These are phyloP conservation scores for Mycosarcoma mackinlayi DNA, from an alignment of 1,284 basidiomycete species.

Conservation along the genomic window DNA sequence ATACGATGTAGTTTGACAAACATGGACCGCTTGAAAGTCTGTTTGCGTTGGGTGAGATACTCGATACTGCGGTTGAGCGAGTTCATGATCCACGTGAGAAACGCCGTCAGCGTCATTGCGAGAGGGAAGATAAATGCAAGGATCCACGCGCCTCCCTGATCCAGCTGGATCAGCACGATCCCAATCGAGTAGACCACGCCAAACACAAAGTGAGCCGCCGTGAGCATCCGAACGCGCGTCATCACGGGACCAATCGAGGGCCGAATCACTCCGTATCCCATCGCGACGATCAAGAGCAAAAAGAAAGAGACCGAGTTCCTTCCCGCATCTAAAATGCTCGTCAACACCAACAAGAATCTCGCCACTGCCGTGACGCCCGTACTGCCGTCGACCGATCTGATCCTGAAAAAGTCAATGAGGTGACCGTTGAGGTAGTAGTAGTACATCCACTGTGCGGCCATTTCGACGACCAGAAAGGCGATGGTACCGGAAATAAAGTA, in stretches of 20 bases:
- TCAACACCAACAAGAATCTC: constrained; percentile 59
- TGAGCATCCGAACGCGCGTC: constrained; percentile 80
- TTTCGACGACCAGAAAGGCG: constrained; percentile 89
- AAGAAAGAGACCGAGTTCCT: constrained; percentile 95
- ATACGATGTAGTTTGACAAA: constrained; percentile 80
- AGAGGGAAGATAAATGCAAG: constrained; percentile 81
- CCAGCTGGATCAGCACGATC: constrained; percentile 76
- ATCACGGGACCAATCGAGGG: constrained; percentile 83
- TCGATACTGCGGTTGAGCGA: constrained; percentile 62
- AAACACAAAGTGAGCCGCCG: constrained; percentile 88
- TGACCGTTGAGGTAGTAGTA: constrained; percentile 62
- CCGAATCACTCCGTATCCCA: constrained; percentile 69
- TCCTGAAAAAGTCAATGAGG: constrained; percentile 60
- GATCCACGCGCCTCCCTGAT: constrained; percentile 70
- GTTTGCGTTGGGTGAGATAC: constrained; percentile 60
- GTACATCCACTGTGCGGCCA: constrained; percentile 75
- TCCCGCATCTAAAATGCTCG: constrained; percentile 83
- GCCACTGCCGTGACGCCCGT: constrained; percentile 54
- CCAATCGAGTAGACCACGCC: constrained; percentile 76
- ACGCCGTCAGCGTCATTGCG: constrained; percentile 90
- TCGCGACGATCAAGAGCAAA: constrained; percentile 84
- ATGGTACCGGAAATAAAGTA: constrained; percentile 94
- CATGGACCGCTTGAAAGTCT: constrained; percentile 67
- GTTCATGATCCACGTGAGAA: constrained; percentile 83
- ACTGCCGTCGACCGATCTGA: constrained; percentile 44